Percentiles rank a stretch among this genome's conserved stretches.
Conservation (phyloP, 495 filamentous ascomycete species). For the Hyaloscypha hepaticicola region DNA sequence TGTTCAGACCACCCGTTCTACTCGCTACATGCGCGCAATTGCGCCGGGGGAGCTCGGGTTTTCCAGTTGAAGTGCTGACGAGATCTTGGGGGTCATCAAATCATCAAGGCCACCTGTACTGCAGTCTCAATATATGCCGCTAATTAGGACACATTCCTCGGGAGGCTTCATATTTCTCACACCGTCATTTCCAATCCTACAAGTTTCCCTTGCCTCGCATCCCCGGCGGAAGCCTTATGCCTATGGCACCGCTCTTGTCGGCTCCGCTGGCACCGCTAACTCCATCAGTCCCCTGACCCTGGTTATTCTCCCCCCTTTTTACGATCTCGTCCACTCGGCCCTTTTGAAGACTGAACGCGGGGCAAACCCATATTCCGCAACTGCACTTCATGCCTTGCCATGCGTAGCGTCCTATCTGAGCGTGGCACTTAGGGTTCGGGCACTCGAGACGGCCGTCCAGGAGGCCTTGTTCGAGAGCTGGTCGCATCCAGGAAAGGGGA, state of each 20-base stretch:
- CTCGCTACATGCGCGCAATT: neutral
- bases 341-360: slow-evolving; percentile 82
- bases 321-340: slow-evolving; percentile 73
- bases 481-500: slow-evolving; percentile 90
- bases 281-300: slow-evolving; percentile 11
- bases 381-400: slow-evolving; percentile 96
- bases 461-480: slow-evolving; percentile 70
- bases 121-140: neutral
- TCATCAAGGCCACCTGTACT: neutral
- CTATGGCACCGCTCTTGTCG: neutral
- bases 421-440: slow-evolving; percentile 69
- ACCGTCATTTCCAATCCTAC: neutral
- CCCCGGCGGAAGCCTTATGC: slow-evolving; percentile 30
- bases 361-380: slow-evolving; percentile 85
- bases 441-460: slow-evolving; percentile 82
- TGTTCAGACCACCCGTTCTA: neutral
- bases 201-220: slow-evolving; percentile 28
- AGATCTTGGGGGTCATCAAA: neutral
- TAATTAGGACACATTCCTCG: neutral
- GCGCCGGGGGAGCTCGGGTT: neutral
- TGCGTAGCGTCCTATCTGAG: slow-evolving; percentile 86
- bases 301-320: slow-evolving; percentile 13
- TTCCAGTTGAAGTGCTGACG: neutral
- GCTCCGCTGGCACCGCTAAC: slow-evolving; percentile 1
- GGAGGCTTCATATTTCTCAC: neutral